phyloP scores from a whole-genome alignment of 768 basidiomycete genomes.

The Coprinopsis strossmayeri region DNA sequence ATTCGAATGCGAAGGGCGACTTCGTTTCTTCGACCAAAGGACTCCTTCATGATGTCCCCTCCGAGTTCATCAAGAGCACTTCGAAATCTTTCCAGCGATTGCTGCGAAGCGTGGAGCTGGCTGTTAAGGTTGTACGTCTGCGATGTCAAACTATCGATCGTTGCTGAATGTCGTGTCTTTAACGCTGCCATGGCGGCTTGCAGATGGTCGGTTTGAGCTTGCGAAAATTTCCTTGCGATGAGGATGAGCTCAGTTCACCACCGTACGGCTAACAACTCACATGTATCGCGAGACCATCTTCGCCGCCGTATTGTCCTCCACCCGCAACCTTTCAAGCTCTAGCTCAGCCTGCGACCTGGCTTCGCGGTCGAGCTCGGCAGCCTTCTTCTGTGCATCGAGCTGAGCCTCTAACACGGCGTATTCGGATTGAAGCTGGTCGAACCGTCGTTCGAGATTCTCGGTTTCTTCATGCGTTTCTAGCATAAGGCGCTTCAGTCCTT shows the following conservation, averaged over 20 bases:
- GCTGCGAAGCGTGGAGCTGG: constrained; percentile 36
- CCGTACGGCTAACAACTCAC: too few relatives aligned
- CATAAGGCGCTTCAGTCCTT: constrained; percentile 40
- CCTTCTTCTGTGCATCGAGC: constrained; percentile 39
- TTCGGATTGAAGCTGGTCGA: constrained; percentile 35
- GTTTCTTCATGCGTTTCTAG: constrained; percentile 43
- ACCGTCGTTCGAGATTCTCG: constrained; percentile 37
- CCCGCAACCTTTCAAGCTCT: constrained; percentile 47
- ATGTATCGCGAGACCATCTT: constrained; percentile 85
- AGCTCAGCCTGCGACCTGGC: constrained; percentile 40
- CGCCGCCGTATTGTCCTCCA: constrained; percentile 70
- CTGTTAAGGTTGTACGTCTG: constrained; percentile 40
- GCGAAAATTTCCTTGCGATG: constrained; percentile 69
- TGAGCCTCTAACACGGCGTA: constrained; percentile 34
- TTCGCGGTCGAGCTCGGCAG: constrained; percentile 32
- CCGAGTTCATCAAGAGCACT: constrained; percentile 62
- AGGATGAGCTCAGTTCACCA: too few relatives aligned
- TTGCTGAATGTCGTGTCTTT: constrained; percentile 56
- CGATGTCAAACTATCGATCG: constrained; percentile 46
- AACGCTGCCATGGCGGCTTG: constrained; percentile 54
- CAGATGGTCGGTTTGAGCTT: constrained; percentile 60
- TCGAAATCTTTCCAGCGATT: constrained; percentile 44
- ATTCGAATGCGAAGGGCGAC: constrained; percentile 57
- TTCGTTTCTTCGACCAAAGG: constrained; percentile 67
- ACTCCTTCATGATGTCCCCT: constrained; percentile 63